phyloP scores from a whole-genome alignment of 2,329 filamentous ascomycete species.

The Verticillium zaregamsianum region DNA sequence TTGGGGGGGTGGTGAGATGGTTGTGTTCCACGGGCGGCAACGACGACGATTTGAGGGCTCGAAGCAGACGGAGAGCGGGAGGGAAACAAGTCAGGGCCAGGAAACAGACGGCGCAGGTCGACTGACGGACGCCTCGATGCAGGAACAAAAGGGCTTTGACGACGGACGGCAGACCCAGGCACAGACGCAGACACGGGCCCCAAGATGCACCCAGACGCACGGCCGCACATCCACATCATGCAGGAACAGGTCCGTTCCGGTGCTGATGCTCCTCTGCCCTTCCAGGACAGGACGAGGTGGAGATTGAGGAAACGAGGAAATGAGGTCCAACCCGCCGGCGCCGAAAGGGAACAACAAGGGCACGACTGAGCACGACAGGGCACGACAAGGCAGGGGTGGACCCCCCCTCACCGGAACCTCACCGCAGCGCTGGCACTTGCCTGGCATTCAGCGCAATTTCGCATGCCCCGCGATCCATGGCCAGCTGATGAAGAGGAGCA shows the following conservation, averaged over 20 bases:
- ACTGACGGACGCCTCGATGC: background rate
- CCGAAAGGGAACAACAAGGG: background rate
- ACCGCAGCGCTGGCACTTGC: background rate
- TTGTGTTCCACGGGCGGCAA: background rate
- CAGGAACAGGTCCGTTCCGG: background rate
- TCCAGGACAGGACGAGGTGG: background rate
- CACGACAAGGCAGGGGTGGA: background rate
- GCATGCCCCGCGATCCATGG: background rate
- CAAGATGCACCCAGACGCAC: background rate
- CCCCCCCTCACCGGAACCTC: background rate
- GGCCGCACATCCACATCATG: background rate
- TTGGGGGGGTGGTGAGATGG: background rate
- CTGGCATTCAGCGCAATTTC: background rate
- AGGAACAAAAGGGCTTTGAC: background rate
- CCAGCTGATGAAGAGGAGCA: background rate
- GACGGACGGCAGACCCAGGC: background rate
- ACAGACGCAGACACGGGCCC: background rate
- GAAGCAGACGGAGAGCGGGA: background rate
- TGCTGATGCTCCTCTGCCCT: background rate
- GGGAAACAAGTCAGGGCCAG: background rate
- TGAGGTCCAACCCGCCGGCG: background rate
- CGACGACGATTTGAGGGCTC: background rate
- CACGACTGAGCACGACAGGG: too few species aligned
- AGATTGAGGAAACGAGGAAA: background rate
- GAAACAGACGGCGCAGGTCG: background rate